Evolutionary conservation across 805 yeast genomes (phyloP), one percentile per base, ranked within the genome.

Genomic region (Wickerhamiella azymoides): DNA sequence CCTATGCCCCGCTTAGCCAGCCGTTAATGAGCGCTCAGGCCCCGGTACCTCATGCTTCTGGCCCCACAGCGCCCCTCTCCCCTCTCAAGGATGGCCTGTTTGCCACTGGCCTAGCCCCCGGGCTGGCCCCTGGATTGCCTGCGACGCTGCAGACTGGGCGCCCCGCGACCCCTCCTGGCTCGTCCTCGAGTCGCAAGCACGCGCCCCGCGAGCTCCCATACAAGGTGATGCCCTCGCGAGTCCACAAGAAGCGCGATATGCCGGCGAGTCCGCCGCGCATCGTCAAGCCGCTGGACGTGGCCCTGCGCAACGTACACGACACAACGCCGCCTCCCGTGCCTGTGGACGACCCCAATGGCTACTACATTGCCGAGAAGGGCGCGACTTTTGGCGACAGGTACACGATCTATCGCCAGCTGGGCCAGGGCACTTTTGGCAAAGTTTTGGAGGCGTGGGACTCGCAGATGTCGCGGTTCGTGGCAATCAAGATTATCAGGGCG

Each of bases 361-460:
- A 64, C 49, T 63, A 57, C 42, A 40, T 58, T 10, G 62, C 65
- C 35, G 47, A 55, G n/a, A 54, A 56, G 17, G 61, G 66, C 43
- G 54, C 65, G 24, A 49, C 51, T 17, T 63, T 67, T 47, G 66
- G 94, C n/a, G 77, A 81, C 43, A 64, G 94, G 39, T 88, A 81
- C 61, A 64, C 71, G 16, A 80, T 88, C 10, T 63, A 73, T 28
- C 71, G 76, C 48, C 65, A 85, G 28, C 66, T 92, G 47, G 96
- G 96, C 32, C 94, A 85, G 57, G 96, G 96, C 11, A 85, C 96
- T 0, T 85, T 84, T 66, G 95, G 95, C 11, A 85, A 83, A 57
- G 96, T 86, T 6, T 80, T 82, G 35, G 77, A 80, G 48, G 92
- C 93, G n/a, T 71, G 70, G 53, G 97, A 92, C 59, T 67, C 70